Evolutionary conservation across 1,284 basidiomycete genomes (phyloP), one percentile per base, ranked within the genome.

Genomic region (Amylostereum chailletii): DNA sequence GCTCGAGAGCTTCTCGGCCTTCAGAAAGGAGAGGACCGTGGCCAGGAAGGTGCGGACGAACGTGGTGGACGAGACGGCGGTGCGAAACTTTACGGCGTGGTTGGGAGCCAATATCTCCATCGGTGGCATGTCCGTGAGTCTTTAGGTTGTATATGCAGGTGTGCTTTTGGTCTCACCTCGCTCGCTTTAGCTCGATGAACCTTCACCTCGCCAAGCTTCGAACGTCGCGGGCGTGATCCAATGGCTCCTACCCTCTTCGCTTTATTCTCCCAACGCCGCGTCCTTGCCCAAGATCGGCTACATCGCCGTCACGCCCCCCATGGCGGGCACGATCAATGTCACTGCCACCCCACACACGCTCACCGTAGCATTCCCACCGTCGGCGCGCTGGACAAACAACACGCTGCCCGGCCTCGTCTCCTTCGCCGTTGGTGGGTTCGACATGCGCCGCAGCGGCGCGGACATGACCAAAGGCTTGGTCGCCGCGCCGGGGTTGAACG

Each of bases 71-170:
- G 32, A 31, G 11, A 42, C 31, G 26, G 50, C 46, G 3, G 33
- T 44, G 4, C 40, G 50, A 8, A 51, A 51, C 31, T 39, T 51
- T 47, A 48, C 50, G 8, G 46, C 45, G 5, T 51, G 50, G 47
- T 41, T 51, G 2, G 46, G 39, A 5, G n/a, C 32, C 31, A 39
- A 48, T 11, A 26, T 51, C 10, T 33, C 39, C 11, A 40, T 48
- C 11, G 50, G 50, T 11, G 50, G 31, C 4, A 27, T 43, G 37
- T 51, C 50, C 6, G 49, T 50, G 31, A 3, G 42, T 30, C 19
- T 19, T 19, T 37, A n/a, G 36, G 8, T 37, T 2, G 36, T 8
- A 37, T 37, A 8, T 37, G 36, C 11, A 27, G 26, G 6, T 3
- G 9, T 11, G 10, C 10, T 29, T 6, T 30, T 27, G 31, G 29